A percentile compares a stretch with the other conserved stretches of the same genome.
phyloP scores from a whole-genome alignment of 176 grass and related monocot genomes.

The Canna indica region DNA sequence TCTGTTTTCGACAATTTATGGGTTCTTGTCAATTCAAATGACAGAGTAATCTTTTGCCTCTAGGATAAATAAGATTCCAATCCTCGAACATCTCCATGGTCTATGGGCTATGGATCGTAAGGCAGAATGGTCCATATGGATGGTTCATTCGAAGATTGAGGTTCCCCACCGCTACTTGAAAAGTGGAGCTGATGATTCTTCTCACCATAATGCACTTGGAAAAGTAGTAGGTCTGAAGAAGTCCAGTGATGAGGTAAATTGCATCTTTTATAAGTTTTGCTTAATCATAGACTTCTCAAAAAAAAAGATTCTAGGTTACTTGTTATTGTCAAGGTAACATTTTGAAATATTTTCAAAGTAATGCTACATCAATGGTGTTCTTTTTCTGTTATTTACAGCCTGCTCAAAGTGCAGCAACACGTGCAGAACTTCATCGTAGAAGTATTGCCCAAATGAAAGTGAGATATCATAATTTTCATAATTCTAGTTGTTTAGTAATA shows the following conservation, averaged over 20 bases:
- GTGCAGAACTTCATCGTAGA: conserved; percentile 79
- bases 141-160: conserved; percentile 85
- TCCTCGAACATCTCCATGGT: conserved; percentile 66
- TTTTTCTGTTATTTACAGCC: conserved; percentile 43
- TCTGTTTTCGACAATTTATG: neutral
- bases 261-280: conserved; percentile 12
- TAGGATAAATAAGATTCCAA: conserved; percentile 68
- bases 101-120: conserved; percentile 63
- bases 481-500: neutral
- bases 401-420: conserved; percentile 46
- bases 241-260: conserved; percentile 57
- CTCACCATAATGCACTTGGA: conserved; percentile 54
- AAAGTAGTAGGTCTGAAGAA: conserved; percentile 48
- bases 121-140: conserved; percentile 93
- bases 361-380: no score
- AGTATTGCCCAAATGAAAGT: conserved; percentile 94
- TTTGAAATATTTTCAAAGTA: no score
- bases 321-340: neutral
- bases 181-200: conserved; percentile 47
- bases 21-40: neutral
- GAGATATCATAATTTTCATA: conserved; percentile 3
- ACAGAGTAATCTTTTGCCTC: neutral
- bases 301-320: no score
- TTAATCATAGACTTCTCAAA: neutral
- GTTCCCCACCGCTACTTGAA: conserved; percentile 64